Conservation (phyloP, 495 filamentous ascomycete species). For the Patellaria atrata region DNA sequence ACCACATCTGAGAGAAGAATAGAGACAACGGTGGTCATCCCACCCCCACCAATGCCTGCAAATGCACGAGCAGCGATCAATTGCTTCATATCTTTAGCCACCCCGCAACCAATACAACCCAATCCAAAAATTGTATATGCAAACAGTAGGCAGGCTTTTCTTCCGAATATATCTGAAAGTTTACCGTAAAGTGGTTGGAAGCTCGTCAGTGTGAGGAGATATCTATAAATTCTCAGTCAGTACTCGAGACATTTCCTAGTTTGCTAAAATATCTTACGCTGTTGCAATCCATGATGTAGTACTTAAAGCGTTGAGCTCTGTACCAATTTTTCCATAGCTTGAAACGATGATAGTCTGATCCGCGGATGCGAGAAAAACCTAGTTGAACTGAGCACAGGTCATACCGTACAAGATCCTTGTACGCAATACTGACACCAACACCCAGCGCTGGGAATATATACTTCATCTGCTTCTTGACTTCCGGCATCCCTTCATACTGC, state of each 20-base stretch:
- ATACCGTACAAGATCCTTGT: too few species aligned
- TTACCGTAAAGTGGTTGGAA: constrained; percentile 74
- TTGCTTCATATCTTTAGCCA: constrained; percentile 53
- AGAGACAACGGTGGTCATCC: constrained; percentile 67
- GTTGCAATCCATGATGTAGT: constrained; percentile 79
- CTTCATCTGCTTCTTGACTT: constrained; percentile 33
- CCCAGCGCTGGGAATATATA: constrained; percentile 42
- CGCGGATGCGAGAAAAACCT: constrained; percentile 57
- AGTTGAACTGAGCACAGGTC: constrained; percentile 21
- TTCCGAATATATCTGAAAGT: constrained; percentile 67
- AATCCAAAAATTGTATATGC: constrained; percentile 60
- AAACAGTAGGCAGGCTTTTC: constrained; percentile 61
- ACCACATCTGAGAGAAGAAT: constrained; percentile 71
- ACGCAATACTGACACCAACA: constrained; percentile 38
- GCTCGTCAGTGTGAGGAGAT: constrained; percentile 62
- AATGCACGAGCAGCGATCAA: constrained; percentile 57
- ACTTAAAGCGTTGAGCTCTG: constrained; percentile 62
- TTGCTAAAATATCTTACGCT: constrained; percentile 29
- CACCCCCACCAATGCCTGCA: constrained; percentile 68
- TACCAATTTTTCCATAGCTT: constrained; percentile 69
- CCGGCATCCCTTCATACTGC: constrained; percentile 29
- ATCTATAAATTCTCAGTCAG: constrained; percentile 21
- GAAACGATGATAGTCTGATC: constrained; percentile 76
- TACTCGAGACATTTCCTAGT: constrained; percentile 1
- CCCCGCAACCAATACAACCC: constrained; percentile 58